These are phyloP conservation scores for Fusarium neocosmosporiellum DNA, from an alignment of 2,329 filamentous ascomycete species.

Conservation along the genomic window DNA sequence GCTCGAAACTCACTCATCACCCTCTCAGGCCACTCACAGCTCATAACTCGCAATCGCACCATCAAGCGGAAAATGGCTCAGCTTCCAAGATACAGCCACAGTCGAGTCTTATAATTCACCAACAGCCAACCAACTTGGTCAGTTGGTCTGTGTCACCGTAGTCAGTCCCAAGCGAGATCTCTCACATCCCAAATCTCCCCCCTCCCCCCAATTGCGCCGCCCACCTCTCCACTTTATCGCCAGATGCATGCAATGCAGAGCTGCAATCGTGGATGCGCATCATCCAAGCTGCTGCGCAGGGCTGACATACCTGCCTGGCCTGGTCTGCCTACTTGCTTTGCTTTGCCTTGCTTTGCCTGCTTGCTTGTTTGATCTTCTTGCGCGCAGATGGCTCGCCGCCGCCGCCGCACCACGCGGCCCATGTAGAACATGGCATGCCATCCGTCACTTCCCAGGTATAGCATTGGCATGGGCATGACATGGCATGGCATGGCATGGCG, in stretches of 20 bases:
- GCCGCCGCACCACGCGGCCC: background rate
- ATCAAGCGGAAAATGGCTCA: background rate
- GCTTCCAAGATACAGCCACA: background rate
- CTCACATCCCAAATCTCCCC: background rate
- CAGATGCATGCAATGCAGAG: constrained; percentile 33
- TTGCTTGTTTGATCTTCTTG: background rate
- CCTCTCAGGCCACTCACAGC: background rate
- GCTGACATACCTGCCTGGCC: constrained; percentile 2
- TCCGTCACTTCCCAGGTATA: background rate
- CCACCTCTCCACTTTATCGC: constrained; percentile 18
- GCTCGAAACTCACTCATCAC: background rate
- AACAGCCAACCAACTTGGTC: background rate
- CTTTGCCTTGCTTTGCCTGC: background rate
- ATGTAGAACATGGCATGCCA: constrained; percentile 8
- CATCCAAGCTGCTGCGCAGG: constrained; percentile 11
- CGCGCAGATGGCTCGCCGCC: background rate
- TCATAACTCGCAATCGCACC: background rate
- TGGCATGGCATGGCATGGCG: constrained; percentile 11
- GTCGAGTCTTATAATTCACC: background rate
- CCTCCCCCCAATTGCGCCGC: background rate
- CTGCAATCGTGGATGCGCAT: constrained; percentile 42
- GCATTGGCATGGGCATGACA: background rate
- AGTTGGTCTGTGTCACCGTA: constrained; percentile 18
- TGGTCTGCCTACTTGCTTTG: background rate
- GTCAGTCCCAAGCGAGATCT: constrained; percentile 7